These are phyloP conservation scores for Penstemon barbatus DNA, from an alignment of 257 asterid species.

Conservation along the genomic window DNA sequence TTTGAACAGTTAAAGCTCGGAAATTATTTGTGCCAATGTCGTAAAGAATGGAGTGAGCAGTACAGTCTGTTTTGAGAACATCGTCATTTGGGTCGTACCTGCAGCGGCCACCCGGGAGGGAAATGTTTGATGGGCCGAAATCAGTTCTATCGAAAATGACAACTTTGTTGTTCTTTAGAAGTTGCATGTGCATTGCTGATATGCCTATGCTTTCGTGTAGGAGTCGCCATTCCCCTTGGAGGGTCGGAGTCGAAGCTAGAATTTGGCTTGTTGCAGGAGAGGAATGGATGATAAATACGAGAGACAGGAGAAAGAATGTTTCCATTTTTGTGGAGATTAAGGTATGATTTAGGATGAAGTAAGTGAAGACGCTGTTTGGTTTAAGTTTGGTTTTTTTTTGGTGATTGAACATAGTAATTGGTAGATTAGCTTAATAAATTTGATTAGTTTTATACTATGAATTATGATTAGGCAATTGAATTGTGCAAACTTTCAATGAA, in stretches of 20 bases:
- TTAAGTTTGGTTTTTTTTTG: constrained; percentile 27
- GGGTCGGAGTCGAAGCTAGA: constrained; percentile 14
- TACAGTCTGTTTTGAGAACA: constrained; percentile 49
- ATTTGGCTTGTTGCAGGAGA: constrained; percentile 18
- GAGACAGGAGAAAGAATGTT: constrained; percentile 9
- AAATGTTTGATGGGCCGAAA: constrained; percentile 63
- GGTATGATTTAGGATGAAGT: constrained; percentile 14
- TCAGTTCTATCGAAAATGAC: constrained; percentile 70
- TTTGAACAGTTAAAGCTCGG: constrained; percentile 52
- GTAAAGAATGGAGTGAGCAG: constrained; percentile 69
- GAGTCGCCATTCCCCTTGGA: constrained; percentile 42
- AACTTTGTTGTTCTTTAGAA: constrained; percentile 56
- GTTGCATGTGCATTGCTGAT: constrained; percentile 89
- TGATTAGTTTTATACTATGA: constrained; percentile 1
- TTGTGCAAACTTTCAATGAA: constrained; percentile 16
- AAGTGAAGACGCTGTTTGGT: constrained; percentile 13
- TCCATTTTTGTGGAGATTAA: constrained; percentile 20
- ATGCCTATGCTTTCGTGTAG: constrained; percentile 58
- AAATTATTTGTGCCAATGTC: constrained; percentile 37
- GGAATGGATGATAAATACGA: constrained; percentile 17
- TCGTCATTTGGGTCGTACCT: constrained; percentile 46
- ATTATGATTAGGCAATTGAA: background rate
- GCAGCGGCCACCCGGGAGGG: constrained; percentile 50
- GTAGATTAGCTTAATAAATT: background rate
- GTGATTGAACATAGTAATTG: constrained; percentile 1